These are phyloP conservation scores for Neospermospora avenae DNA, from an alignment of 2,329 filamentous ascomycete species.

Conservation along the genomic window DNA sequence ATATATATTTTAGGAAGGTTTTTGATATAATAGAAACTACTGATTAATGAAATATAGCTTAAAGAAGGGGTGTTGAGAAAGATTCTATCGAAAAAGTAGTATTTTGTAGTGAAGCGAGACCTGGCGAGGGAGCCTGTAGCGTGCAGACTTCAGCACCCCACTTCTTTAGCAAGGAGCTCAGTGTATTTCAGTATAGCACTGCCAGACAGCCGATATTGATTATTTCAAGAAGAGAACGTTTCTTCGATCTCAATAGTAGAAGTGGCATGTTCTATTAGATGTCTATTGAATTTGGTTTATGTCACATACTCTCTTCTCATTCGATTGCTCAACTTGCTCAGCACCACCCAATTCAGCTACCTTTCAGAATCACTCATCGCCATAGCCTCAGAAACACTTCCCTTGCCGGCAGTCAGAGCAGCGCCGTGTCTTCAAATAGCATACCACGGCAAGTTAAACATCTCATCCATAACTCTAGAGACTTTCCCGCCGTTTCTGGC, in stretches of 20 bases:
- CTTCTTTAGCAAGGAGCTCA: background rate
- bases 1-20: no score
- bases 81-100: no score
- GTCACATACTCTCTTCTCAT: constrained; percentile 32
- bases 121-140: no score
- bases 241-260: no score
- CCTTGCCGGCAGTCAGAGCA: constrained; percentile 44
- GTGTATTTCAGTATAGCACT: background rate
- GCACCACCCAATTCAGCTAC: constrained; percentile 36
- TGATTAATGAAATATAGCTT: no score
- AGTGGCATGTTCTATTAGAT: no score
- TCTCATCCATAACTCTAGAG: constrained; percentile 65
- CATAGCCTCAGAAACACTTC: constrained; percentile 44
- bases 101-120: no score
- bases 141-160: no score
- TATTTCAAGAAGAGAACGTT: no score
- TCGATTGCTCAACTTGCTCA: constrained; percentile 16
- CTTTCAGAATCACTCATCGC: constrained; percentile 43
- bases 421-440: constrained; percentile 56
- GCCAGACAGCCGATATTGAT: no score
- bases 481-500: constrained; percentile 68
- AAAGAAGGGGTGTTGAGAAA: no score
- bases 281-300: background rate
- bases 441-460: constrained; percentile 73
- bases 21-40: no score